Evolutionary conservation across 2,329 filamentous ascomycete species (phyloP), one percentile per base, ranked within the genome.

Genomic region (Sporothrix luriei): DNA sequence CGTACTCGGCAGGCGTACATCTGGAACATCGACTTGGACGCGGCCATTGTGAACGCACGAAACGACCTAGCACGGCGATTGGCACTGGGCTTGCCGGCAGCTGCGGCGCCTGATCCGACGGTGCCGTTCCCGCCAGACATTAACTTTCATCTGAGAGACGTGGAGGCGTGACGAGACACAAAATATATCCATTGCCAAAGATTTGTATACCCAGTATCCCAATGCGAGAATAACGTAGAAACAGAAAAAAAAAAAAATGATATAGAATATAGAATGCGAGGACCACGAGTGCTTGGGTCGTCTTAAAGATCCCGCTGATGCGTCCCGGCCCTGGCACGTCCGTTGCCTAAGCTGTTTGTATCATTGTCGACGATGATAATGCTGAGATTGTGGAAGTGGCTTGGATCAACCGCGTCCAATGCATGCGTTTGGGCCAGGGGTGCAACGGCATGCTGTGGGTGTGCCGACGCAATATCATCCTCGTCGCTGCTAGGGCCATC

Each of bases 21-120:
- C 51, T 81, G 76, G 78, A 75, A 75, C 70, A 75, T 73, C 51
- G 79, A 77, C 75, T 74, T 79, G 72, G 54, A 73, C 9, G 69
- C 74, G 21, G 77, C 80, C 49, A 77, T 84, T 68, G 76, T 76
- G 16, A 78, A 76, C 21, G 81, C 81, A 1, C 75, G 77, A 62
- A 74, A 75, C 21, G 77, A 82, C 16, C 75, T 82, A 69, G 68
- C 29, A 4, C n/a, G 24, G 10, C 66, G 69, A 4, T 33, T 71
- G 24, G 46, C 46, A 1, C 21, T 49, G 3, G 68, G 68, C 2
- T 16, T 69, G 52, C 68, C 68, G 51, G 61, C 61, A 19, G 68
- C 68, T 7, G 68, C 38, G 1, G 61, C 51, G 9, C 68, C 61
- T 1, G 68, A 69, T 26, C 19, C 62, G 29, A 11, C 40, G 2